phyloP scores from a whole-genome alignment of 2,329 filamentous ascomycete species.

The Talaromyces funiculosus region DNA sequence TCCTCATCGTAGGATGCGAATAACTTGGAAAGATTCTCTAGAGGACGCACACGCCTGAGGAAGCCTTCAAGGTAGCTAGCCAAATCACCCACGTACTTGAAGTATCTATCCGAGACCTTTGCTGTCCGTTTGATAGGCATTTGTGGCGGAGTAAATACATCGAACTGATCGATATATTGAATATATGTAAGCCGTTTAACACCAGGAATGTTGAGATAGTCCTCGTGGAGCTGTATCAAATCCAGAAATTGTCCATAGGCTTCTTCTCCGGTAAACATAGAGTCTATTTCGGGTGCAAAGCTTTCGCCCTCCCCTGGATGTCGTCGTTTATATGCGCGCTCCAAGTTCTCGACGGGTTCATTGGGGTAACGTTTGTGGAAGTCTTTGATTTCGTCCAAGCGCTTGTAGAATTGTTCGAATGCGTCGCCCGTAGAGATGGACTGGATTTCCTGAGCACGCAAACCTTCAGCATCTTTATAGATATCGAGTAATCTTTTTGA shows the following conservation, averaged over 20 bases:
- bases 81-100: slow-evolving; percentile 76
- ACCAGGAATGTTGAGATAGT: slow-evolving; percentile 82
- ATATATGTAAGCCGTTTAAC: slow-evolving; percentile 82
- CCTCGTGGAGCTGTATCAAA: slow-evolving; percentile 74
- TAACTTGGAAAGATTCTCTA: slow-evolving; percentile 78
- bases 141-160: slow-evolving; percentile 71
- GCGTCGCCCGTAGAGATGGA: slow-evolving; percentile 77
- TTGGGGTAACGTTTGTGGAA: slow-evolving; percentile 91
- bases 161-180: slow-evolving; percentile 88
- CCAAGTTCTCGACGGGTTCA: slow-evolving; percentile 90
- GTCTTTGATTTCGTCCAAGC: slow-evolving; percentile 72
- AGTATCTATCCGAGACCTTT: slow-evolving; percentile 89
- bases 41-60: slow-evolving; percentile 72
- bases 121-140: slow-evolving; percentile 70
- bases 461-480: slow-evolving; percentile 72
- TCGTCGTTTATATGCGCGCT: slow-evolving; percentile 78
- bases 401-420: slow-evolving; percentile 86
- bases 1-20: slow-evolving; percentile 72
- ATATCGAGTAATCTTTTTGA: slow-evolving; percentile 74
- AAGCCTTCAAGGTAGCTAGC: slow-evolving; percentile 82
- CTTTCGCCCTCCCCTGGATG: slow-evolving; percentile 59
- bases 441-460: slow-evolving; percentile 73
- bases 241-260: slow-evolving; percentile 90
- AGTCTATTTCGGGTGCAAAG: slow-evolving; percentile 67
- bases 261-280: slow-evolving; percentile 94